Evolutionary conservation across 306 rosid genomes (phyloP).

Genomic region (Canavalia gladiata): DNA sequence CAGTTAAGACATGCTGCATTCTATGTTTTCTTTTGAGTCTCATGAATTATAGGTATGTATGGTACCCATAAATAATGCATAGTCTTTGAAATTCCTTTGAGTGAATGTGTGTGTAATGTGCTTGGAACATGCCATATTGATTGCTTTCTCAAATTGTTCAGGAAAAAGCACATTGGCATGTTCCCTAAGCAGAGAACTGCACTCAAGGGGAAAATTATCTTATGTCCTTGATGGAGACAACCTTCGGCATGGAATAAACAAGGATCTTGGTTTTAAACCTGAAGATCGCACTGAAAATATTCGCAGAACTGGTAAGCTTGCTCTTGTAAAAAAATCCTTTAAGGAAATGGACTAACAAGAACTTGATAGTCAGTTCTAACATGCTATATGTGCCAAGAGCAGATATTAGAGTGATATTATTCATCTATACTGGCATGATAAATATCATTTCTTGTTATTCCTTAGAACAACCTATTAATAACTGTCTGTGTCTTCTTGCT

Average conservation of each 20-base stretch:
- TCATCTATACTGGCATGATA: slow-evolving; percentile 32
- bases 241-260: slow-evolving; percentile 87
- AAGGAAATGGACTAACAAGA: slow-evolving; percentile 17
- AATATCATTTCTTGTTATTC: slow-evolving; percentile 32
- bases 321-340: slow-evolving; percentile 20
- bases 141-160: slow-evolving; percentile 49
- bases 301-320: slow-evolving; percentile 81
- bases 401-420: slow-evolving; percentile 34
- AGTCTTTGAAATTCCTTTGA: slow-evolving; percentile 22
- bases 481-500: background rate
- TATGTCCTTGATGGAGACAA: slow-evolving; percentile 92
- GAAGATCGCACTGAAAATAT: slow-evolving; percentile 87
- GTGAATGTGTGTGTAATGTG: background rate
- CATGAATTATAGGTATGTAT: background rate
- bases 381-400: slow-evolving; percentile 5
- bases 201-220: slow-evolving; percentile 73
- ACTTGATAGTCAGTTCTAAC: slow-evolving; percentile 17
- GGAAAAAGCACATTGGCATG: slow-evolving; percentile 94
- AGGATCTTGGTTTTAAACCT: slow-evolving; percentile 76
- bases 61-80: slow-evolving; percentile 1
- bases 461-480: slow-evolving; percentile 36
- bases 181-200: slow-evolving; percentile 70
- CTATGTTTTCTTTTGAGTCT: slow-evolving; percentile 10
- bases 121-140: slow-evolving; percentile 18
- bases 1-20: slow-evolving; percentile 22